These are phyloP conservation scores for Amanita fuliginea DNA, from an alignment of 768 basidiomycete species.

Conservation along the genomic window DNA sequence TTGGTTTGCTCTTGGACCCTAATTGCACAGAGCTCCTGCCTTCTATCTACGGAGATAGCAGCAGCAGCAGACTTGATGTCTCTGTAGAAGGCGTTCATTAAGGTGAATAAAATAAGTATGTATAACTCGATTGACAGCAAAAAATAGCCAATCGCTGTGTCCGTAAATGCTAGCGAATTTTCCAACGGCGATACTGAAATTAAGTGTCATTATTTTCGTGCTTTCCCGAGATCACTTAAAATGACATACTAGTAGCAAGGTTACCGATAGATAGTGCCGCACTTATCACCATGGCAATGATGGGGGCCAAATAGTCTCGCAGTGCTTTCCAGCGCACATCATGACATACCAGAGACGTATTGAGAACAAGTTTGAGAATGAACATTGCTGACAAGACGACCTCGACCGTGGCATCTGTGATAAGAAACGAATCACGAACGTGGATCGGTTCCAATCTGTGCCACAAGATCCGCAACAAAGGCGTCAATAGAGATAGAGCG, in stretches of 20 bases:
- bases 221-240: slow-evolving; percentile 6
- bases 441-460: slow-evolving; percentile 32
- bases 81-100: slow-evolving; percentile 32
- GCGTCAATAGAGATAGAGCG: slow-evolving; percentile 30
- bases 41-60: neutral
- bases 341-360: slow-evolving; percentile 35
- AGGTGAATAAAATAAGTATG: slow-evolving; percentile 45
- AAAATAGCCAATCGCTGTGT: slow-evolving; percentile 59
- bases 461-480: slow-evolving; percentile 56
- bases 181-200: neutral
- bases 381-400: slow-evolving; percentile 47
- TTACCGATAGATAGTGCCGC: slow-evolving; percentile 45
- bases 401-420: slow-evolving; percentile 45
- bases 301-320: slow-evolving; percentile 33
- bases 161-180: slow-evolving; percentile 51
- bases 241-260: slow-evolving; percentile 42
- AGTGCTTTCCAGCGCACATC: slow-evolving; percentile 31
- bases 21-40: neutral
- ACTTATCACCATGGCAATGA: slow-evolving; percentile 42
- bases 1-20: neutral
- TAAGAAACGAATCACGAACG: slow-evolving; percentile 28
- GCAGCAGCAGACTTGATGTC: slow-evolving; percentile 5
- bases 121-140: slow-evolving; percentile 54
- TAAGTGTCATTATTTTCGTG: slow-evolving; percentile 3
- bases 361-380: slow-evolving; percentile 51